A percentile compares a stretch with the other conserved stretches of the same genome.
Evolutionary conservation across 768 basidiomycete genomes (phyloP).

Genomic region (Naematelia aurantialba): DNA sequence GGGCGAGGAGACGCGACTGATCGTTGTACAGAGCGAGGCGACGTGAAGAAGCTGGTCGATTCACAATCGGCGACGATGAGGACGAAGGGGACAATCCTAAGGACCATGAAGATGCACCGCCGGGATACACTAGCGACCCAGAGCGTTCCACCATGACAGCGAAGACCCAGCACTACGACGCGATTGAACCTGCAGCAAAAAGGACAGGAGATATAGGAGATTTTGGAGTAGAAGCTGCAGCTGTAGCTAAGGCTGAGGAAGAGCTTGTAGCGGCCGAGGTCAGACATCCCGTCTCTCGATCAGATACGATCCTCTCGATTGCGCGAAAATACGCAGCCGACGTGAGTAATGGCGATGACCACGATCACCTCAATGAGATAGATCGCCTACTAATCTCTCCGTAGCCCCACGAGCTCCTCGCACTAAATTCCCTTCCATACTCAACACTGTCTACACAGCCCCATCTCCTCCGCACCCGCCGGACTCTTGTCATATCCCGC

Average conservation of each 20-base stretch:
- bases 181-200: too few relatives aligned
- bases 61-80: conserved; percentile 36
- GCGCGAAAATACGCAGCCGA: conserved; percentile 41
- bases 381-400: too few relatives aligned
- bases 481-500: conserved; percentile 30
- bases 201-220: too few relatives aligned
- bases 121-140: conserved; percentile 12
- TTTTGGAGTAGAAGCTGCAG: not conserved
- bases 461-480: conserved; percentile 41
- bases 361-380: too few relatives aligned
- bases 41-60: conserved; percentile 14
- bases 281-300: conserved; percentile 27
- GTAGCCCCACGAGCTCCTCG: conserved; percentile 46
- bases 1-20: conserved; percentile 6
- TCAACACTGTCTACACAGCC: conserved; percentile 36
- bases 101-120: conserved; percentile 18
- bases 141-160: not conserved
- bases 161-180: too few relatives aligned
- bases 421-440: conserved; percentile 41
- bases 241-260: not conserved
- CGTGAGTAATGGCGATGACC: conserved; percentile 34
- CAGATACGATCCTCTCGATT: conserved; percentile 38
- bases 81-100: conserved; percentile 37
- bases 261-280: conserved; percentile 32
- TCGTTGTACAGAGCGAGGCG: conserved; percentile 8